These are phyloP conservation scores for Medicago lupulina DNA, from an alignment of 306 rosid species.

Conservation along the genomic window DNA sequence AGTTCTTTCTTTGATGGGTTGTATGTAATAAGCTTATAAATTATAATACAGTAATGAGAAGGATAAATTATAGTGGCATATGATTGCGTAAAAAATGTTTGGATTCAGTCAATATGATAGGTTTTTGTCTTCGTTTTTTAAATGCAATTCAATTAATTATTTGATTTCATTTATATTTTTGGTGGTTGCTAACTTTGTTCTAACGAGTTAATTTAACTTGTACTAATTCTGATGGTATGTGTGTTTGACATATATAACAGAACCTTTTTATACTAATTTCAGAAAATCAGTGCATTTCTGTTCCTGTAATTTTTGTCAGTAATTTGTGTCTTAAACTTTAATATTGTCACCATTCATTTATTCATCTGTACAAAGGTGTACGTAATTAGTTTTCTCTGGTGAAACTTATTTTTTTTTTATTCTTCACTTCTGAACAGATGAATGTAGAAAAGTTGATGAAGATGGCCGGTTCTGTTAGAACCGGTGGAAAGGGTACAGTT, in stretches of 20 bases:
- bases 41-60: not conserved
- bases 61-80: not conserved
- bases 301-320: not conserved
- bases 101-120: no score
- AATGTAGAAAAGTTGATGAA: constrained; percentile 71
- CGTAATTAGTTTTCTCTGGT: not conserved
- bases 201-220: no score
- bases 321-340: not conserved
- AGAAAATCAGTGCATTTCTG: no score
- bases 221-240: no score
- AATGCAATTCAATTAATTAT: no score
- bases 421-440: constrained; percentile 55
- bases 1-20: not conserved
- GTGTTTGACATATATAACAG: no score
- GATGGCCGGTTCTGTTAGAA: constrained; percentile 93
- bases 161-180: no score
- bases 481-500: constrained; percentile 92
- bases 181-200: no score
- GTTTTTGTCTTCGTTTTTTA: no score
- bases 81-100: not conserved
- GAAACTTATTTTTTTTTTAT: constrained; percentile 5
- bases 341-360: not conserved
- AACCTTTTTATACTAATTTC: no score
- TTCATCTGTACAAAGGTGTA: not conserved
- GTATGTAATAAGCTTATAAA: not conserved